Base-by-base conservation (phyloP, 164 flowering plant species). In the Berberis vulgaris region DNA sequence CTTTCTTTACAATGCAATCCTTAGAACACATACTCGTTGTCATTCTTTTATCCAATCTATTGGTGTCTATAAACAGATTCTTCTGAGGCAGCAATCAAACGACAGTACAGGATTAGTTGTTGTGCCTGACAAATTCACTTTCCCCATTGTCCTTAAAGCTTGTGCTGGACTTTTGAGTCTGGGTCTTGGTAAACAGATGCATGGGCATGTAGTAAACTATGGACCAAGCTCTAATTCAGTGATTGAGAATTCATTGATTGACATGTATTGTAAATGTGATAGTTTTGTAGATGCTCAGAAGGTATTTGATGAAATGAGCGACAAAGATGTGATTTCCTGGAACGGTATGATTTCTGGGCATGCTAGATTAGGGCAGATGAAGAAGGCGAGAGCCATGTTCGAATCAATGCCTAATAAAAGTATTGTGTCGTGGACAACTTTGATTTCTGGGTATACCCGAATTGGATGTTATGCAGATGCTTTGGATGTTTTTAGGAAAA, bases 291-390 rank as follows among this genome's bases (percentile, higher is more conserved):
- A 73, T 55, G 96, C 88, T 4, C 74, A 74, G 5, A 74, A 67
- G 54, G 62, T 85, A 73, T 87, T 89, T 61, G 94, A 85, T 5
- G 76, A 69, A 73, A 85, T 87, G 91, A 10, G 59, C 52, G 82
- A 80, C 1, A 83, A 79, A 75, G 88, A 89, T 80, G 79, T 57
- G 41, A 71, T 87, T 11, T 80, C 88, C 0, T 87, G 94, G 96
- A 89, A 89, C 59, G 58, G 75, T 45, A 68, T 89, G 8, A 74
- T 89, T 73, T 82, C 75, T 55, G 88, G 87, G 63, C 65, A 85
- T 74, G 79, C 74, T 12, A 80, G 74, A 66, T 57, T 76, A 62
- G 89, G 96, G 13, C 80, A 81, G 64, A 76, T 84, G 82, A 79
- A 61, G 50, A 75, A 53, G 61, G 89, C 91, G 6, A 77, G 72